Evolutionary conservation across 1,284 basidiomycete species (phyloP).

Genomic region (Bondarzewia mesenterica): DNA sequence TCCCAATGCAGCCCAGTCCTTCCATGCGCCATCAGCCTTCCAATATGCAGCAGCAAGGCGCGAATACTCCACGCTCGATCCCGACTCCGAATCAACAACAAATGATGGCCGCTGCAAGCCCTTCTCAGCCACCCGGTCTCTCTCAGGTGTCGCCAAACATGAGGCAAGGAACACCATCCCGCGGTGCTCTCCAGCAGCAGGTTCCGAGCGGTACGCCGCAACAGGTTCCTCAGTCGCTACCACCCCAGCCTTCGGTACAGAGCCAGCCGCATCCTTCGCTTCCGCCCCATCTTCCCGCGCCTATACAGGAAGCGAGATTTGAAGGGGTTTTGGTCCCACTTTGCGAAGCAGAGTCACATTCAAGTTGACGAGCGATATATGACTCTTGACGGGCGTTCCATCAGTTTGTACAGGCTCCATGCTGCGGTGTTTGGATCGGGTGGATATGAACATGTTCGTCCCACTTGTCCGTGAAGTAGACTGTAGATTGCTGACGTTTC

Average conservation of each 20-base stretch:
- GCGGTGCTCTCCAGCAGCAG: not conserved
- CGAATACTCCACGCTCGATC: conserved; percentile 7
- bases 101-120: not conserved
- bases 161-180: conserved; percentile 13
- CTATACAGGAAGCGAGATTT: conserved; percentile 30
- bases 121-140: conserved; percentile 6
- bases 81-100: conserved; percentile 10
- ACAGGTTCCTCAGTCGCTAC: not conserved
- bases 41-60: not conserved
- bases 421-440: conserved; percentile 46
- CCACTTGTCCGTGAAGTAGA: conserved; percentile 1
- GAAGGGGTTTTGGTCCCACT: conserved; percentile 40
- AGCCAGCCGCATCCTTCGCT: too few species aligned
- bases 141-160: conserved; percentile 16
- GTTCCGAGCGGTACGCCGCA: conserved; percentile 12
- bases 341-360: conserved; percentile 31
- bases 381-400: conserved; percentile 38
- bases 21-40: conserved; percentile 1
- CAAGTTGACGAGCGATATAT: conserved; percentile 33
- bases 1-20: conserved; percentile 5
- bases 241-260: conserved; percentile 2
- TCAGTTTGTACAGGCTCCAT: conserved; percentile 55
- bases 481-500: not conserved
- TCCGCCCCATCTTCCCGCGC: not conserved
- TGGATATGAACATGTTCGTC: conserved; percentile 39